Base-by-base conservation (phyloP, 345 rosid species). In the Lepidium didymum region DNA sequence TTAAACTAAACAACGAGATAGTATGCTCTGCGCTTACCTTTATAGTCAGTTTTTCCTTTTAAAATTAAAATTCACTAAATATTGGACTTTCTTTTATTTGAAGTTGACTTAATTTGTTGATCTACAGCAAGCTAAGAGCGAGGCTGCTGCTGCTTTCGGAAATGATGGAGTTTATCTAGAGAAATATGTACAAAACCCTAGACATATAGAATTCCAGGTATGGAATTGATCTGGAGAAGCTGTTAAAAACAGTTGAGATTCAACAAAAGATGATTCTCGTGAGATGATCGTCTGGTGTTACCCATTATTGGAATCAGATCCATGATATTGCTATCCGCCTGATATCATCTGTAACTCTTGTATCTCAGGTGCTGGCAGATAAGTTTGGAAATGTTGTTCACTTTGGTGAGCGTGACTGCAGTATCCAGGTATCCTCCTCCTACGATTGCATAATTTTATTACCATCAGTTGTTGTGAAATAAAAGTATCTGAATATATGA, bases 161-260 rank as follows among this genome's bases (percentile, higher is more conserved):
- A 94, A 94, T 77, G 99, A 94, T 74, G 99, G 99, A 76, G 86
- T 81, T 81, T 94, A 94, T 84, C 73, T 94, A 81, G 99, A 94
- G 78, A 94, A 91, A 78, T 94, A 80, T 57, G 82, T 94, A 56
- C 95, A 84, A 75, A 94, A 94, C 77, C 99, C 99, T 54, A 80
- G 97, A 67, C 99, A 94, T 71, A 94, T 94, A 37, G 99, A 94
- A 75, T 94, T 94, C 83, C 99, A 94, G 99, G 99, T 94, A 80
- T 62, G 57, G n/a, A 47, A 29, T 37, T 21, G 31, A 8, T 64
- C 70, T 51, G 11, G 35, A 56, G 23, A 62, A 44, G 8, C 31
- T 10, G 40, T 64, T 42, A 35, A 60, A 55, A 36, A 4, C 15
- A 25, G 40, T 18, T 29, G 19, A 44, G 37, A 12, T 8, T 42